Percentiles rank a stretch among this genome's conserved stretches.
Conservation (phyloP, 2,329 filamentous ascomycete genomes). For the Aspergillus aculeatus region DNA sequence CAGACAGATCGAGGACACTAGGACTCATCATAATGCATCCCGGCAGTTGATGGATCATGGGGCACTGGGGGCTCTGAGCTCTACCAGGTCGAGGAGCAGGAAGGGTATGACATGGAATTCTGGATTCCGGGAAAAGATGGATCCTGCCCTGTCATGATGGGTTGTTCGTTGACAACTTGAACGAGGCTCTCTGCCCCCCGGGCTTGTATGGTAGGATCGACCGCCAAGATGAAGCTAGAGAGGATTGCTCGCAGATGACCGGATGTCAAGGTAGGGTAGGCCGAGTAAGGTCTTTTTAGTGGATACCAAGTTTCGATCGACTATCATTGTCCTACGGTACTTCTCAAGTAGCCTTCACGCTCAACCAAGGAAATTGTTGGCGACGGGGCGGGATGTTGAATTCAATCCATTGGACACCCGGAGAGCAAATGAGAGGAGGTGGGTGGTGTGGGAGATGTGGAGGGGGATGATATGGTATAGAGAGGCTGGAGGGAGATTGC, state of each 20-base stretch:
- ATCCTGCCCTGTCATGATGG: not conserved
- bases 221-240: not conserved
- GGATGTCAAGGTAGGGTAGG: not conserved
- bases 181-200: not conserved
- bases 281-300: not conserved
- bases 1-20: slow-evolving; percentile 2
- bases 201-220: not conserved
- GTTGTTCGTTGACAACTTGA: not conserved
- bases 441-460: not conserved
- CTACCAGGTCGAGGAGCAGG: not conserved
- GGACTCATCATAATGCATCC: slow-evolving; percentile 3
- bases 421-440: not conserved
- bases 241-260: not conserved
- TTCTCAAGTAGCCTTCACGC: not conserved
- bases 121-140: not conserved
- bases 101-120: not conserved
- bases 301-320: not conserved
- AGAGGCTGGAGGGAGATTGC: too few relatives aligned
- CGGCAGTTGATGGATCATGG: slow-evolving; percentile 2
- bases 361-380: not conserved
- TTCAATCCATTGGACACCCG: too few relatives aligned
- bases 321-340: not conserved
- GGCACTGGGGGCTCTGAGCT: slow-evolving; percentile 1
- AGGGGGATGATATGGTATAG: too few relatives aligned
- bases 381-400: not conserved